phyloP scores from a whole-genome alignment of 108 stramenopile species.

The Nitzschia sp. region DNA sequence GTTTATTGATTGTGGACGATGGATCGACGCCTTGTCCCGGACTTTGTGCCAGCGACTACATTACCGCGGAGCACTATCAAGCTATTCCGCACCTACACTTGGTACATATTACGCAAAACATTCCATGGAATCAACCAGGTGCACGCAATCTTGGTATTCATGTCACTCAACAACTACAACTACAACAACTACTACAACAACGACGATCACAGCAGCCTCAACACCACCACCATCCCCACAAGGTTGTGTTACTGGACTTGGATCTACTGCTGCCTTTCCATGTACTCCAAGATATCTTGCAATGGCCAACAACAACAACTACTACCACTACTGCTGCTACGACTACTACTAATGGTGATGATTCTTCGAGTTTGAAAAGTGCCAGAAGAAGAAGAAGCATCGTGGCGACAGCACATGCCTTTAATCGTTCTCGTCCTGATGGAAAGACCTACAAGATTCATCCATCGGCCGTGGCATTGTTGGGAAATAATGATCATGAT shows the following conservation, averaged over 20 bases:
- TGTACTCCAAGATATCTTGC: background rate
- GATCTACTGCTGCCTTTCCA: background rate
- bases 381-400: no score
- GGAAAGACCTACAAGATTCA: constrained; percentile 1
- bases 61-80: background rate
- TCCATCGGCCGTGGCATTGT: background rate
- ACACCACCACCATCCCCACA: background rate
- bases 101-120: background rate
- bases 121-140: constrained; percentile 8
- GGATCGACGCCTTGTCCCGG: background rate
- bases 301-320: background rate
- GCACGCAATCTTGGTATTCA: constrained; percentile 4
- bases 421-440: background rate
- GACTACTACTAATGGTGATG: no score
- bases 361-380: background rate
- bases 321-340: background rate
- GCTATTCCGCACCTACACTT: background rate
- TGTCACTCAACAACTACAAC: background rate
- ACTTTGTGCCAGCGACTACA: background rate
- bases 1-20: constrained; percentile 7
- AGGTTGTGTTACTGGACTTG: background rate
- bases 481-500: background rate
- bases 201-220: background rate
- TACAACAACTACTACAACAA: background rate
- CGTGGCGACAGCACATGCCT: background rate